Conservation (phyloP, 352 stramenopile species). For the Pythium phragmiticola region DNA sequence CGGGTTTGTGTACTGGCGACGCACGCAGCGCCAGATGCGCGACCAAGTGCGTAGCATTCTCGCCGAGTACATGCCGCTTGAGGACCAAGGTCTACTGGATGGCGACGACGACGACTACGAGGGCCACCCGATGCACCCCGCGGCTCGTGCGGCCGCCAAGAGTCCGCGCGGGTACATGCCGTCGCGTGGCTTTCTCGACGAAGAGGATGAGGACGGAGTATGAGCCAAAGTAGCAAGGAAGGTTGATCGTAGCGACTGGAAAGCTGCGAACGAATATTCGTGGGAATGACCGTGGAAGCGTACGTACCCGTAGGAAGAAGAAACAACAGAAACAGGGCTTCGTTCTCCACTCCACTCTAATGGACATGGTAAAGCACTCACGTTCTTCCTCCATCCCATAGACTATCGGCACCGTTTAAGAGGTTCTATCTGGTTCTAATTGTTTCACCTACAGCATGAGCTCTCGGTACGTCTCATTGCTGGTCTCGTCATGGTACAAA, state of each 20-base stretch:
- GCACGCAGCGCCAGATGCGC: slow-evolving; percentile 93
- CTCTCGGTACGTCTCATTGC: slow-evolving; percentile 79
- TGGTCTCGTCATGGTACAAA: slow-evolving; percentile 73
- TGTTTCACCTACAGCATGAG: slow-evolving; percentile 53
- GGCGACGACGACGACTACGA: slow-evolving; percentile 66
- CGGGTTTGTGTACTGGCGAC: slow-evolving; percentile 90
- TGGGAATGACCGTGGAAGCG: slow-evolving; percentile 1
- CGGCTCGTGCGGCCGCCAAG: slow-evolving; percentile 67
- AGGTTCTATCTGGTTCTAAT: neutral
- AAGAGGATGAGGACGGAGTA: slow-evolving; percentile 73
- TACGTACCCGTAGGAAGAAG: neutral
- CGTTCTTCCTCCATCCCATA: neutral
- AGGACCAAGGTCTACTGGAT: slow-evolving; percentile 78
- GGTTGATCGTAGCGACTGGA: neutral
- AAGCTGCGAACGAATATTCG: slow-evolving; percentile 2
- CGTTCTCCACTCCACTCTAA: neutral
- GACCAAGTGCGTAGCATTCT: slow-evolving; percentile 95
- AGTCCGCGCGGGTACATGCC: slow-evolving; percentile 86
- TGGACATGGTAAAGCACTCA: slow-evolving; percentile 5
- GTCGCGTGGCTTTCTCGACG: slow-evolving; percentile 80
- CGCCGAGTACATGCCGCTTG: slow-evolving; percentile 96
- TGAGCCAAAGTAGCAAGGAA: slow-evolving; percentile 27
- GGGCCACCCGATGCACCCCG: slow-evolving; percentile 65
- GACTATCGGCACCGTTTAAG: neutral
- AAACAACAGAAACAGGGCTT: neutral